Evolutionary conservation across 2,329 filamentous ascomycete genomes (phyloP).

Genomic region (Albophoma yamanashiensis): DNA sequence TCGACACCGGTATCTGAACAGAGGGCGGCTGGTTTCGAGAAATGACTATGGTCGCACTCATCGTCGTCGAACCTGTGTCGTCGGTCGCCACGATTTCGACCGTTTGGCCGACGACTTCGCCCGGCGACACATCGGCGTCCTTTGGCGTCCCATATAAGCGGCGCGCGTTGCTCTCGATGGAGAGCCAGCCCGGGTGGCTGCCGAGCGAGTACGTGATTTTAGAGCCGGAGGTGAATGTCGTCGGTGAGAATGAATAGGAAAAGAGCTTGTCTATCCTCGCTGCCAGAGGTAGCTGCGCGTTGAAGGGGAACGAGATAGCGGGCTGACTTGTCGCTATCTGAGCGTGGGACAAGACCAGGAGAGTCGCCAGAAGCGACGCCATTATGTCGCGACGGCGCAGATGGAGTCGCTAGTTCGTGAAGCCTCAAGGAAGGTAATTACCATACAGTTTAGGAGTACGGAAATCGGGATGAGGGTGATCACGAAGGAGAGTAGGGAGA

Average conservation of each 20-base stretch:
- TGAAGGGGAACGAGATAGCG: conserved; percentile 57
- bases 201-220: conserved; percentile 56
- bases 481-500: conserved; percentile 6
- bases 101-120: conserved; percentile 44
- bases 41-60: conserved; percentile 62
- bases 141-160: conserved; percentile 62
- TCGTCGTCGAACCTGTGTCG: conserved; percentile 47
- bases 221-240: conserved; percentile 61
- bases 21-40: conserved; percentile 44
- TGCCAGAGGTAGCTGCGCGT: conserved; percentile 73
- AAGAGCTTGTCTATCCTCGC: conserved; percentile 59
- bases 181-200: conserved; percentile 63
- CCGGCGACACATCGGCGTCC: conserved; percentile 32
- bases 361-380: conserved; percentile 15
- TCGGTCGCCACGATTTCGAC: conserved; percentile 65
- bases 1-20: conserved; percentile 43
- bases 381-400: conserved; percentile 15
- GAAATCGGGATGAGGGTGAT: conserved; percentile 3
- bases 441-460: conserved; percentile 4
- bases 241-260: conserved; percentile 58
- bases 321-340: conserved; percentile 27
- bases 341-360: conserved; percentile 17
- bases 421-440: conserved; percentile 5
- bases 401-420: conserved; percentile 10
- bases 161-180: conserved; percentile 52